Evolutionary conservation across 495 filamentous ascomycete species (phyloP).

Genomic region (Aspergillus funiculosus): DNA sequence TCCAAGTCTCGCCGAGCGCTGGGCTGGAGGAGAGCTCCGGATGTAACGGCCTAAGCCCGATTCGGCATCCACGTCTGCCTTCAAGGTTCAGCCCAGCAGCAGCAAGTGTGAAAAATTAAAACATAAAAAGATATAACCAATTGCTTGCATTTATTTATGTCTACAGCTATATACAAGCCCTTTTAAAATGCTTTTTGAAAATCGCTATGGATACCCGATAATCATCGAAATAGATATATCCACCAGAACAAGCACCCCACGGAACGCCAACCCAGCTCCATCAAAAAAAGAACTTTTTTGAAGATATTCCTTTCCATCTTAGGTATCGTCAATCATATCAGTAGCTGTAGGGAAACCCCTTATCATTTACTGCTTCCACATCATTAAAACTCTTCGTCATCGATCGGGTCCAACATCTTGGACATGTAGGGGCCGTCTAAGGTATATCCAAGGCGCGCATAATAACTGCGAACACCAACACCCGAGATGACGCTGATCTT

Average conservation of each 20-base stretch:
- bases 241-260: not conserved
- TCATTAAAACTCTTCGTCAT: conserved; percentile 32
- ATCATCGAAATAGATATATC: not conserved
- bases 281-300: conserved; percentile 7
- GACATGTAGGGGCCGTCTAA: conserved; percentile 90
- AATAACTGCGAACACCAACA: conserved; percentile 91
- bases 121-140: too few relatives aligned
- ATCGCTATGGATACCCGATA: not conserved
- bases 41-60: conserved; percentile 28
- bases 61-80: conserved; percentile 26
- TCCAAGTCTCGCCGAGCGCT: conserved; percentile 23
- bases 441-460: conserved; percentile 83
- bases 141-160: too few relatives aligned
- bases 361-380: not conserved
- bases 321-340: conserved; percentile 16
- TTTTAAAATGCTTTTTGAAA: not conserved
- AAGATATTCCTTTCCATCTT: not conserved
- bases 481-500: conserved; percentile 97
- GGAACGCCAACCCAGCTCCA: conserved; percentile 5
- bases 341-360: not conserved
- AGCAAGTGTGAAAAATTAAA: too few relatives aligned
- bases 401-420: conserved; percentile 53
- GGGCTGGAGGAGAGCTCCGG: conserved; percentile 29
- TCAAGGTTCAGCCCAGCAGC: too few relatives aligned
- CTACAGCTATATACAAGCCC: conserved; percentile 14